Conservation (phyloP, 345 rosid genomes). For the Physaria fendleri region DNA sequence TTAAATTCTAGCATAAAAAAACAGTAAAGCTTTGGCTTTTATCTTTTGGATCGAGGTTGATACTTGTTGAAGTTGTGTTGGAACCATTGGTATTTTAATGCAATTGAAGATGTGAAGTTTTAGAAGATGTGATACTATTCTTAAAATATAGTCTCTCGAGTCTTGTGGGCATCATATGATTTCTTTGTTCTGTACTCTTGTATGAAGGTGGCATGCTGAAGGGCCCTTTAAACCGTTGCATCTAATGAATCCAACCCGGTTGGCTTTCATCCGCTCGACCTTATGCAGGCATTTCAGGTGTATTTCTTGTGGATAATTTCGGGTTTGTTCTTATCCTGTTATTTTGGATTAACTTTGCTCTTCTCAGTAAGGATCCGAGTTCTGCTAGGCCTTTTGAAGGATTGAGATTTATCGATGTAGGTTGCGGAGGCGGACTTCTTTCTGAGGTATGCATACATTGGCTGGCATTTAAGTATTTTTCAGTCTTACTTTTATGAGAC, state of each 20-base stretch:
- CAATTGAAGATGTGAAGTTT: too few species aligned
- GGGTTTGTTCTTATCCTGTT: not conserved
- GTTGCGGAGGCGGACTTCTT: constrained; percentile 95
- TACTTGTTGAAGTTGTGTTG: not conserved
- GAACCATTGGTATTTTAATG: not conserved
- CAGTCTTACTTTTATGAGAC: not conserved
- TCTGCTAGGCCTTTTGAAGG: constrained; percentile 82
- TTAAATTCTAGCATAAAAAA: not conserved
- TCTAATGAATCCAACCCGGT: constrained; percentile 71
- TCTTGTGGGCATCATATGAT: not conserved
- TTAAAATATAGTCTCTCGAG: not conserved
- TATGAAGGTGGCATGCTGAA: constrained; percentile 82
- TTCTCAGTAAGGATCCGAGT: constrained; percentile 65
- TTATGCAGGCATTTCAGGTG: constrained; percentile 85
- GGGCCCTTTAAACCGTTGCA: constrained; percentile 93
- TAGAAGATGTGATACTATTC: not conserved
- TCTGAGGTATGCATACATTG: constrained; percentile 54
- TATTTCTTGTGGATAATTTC: not conserved
- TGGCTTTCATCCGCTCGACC: constrained; percentile 89
- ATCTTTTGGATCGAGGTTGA: not conserved
- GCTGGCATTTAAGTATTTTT: not conserved
- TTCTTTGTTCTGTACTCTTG: not conserved
- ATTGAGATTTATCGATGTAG: constrained; percentile 65
- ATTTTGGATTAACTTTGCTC: not conserved
- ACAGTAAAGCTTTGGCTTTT: not conserved